Evolutionary conservation across 495 filamentous ascomycete genomes (phyloP).

Genomic region (Penicillium cinerascens): DNA sequence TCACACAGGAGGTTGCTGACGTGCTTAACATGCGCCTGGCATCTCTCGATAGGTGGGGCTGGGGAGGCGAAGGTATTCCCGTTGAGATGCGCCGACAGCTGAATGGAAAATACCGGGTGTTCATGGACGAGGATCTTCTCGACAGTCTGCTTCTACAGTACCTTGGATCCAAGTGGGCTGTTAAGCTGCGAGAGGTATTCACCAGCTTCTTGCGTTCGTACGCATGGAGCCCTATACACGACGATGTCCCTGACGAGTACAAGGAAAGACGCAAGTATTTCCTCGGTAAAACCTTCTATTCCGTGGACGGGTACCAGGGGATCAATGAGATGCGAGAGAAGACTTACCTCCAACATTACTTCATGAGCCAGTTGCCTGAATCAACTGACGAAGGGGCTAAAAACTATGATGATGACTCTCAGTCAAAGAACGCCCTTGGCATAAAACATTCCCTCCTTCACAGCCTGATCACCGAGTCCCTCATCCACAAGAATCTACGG

Average conservation of each 20-base stretch:
- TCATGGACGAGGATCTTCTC: slow-evolving; percentile 65
- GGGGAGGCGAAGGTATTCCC: slow-evolving; percentile 49
- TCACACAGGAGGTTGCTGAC: slow-evolving; percentile 59
- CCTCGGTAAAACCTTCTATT: slow-evolving; percentile 23
- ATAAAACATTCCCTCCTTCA: slow-evolving; percentile 60
- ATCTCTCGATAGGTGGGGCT: slow-evolving; percentile 57
- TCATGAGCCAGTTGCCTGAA: slow-evolving; percentile 48
- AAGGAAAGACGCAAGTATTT: slow-evolving; percentile 48
- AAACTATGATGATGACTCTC: slow-evolving; percentile 34
- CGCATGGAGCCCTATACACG: slow-evolving; percentile 38
- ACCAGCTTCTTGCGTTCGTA: slow-evolving; percentile 21
- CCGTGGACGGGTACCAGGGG: background rate
- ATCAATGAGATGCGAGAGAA: slow-evolving; percentile 35
- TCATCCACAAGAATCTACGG: slow-evolving; percentile 55
- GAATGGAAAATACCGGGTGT: slow-evolving; percentile 57
- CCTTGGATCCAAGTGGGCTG: slow-evolving; percentile 59
- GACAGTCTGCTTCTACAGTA: slow-evolving; percentile 64
- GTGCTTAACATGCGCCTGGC: slow-evolving; percentile 66
- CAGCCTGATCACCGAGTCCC: slow-evolving; percentile 58
- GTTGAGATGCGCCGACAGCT: slow-evolving; percentile 61
- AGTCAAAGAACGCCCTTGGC: slow-evolving; percentile 42
- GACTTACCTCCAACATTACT: slow-evolving; percentile 50
- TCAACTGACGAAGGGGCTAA: slow-evolving; percentile 18
- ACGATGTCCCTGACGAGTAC: slow-evolving; percentile 42
- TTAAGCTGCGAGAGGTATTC: slow-evolving; percentile 49